A percentile compares a stretch with the other conserved stretches of the same genome.
Evolutionary conservation across 345 rosid genomes (phyloP).

Genomic region (Brassica napus): DNA sequence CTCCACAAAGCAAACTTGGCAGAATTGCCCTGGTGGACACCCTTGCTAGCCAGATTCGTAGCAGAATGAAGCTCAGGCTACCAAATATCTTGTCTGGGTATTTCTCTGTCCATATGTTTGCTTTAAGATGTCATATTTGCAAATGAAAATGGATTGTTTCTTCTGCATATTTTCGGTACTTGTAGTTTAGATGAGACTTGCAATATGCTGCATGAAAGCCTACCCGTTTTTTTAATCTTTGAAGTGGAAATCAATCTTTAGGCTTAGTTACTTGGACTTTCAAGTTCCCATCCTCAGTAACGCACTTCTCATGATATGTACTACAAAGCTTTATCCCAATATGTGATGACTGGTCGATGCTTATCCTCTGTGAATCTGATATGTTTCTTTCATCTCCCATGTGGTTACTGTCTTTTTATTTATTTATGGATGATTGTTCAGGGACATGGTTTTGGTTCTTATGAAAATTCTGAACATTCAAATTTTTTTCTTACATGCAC

Average conservation of each 20-base stretch:
- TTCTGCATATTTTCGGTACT: not conserved
- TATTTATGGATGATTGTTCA: slow-evolving; percentile 17
- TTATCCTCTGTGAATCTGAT: slow-evolving; percentile 8
- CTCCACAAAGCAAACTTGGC: not conserved
- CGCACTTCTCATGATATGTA: slow-evolving; percentile 19
- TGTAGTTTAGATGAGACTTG: slow-evolving; percentile 9
- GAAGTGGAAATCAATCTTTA: slow-evolving; percentile 19
- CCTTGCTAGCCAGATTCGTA: slow-evolving; percentile 1
- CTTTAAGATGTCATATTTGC: slow-evolving; percentile 9
- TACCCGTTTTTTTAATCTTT: slow-evolving; percentile 2
- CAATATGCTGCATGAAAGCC: slow-evolving; percentile 13
- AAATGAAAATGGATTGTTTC: slow-evolving; percentile 17
- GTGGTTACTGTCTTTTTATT: slow-evolving; percentile 9
- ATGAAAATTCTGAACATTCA: slow-evolving; percentile 42
- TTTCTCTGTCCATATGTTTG: slow-evolving; percentile 48
- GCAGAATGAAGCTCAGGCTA: slow-evolving; percentile 3
- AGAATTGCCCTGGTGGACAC: not conserved
- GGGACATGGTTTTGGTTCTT: slow-evolving; percentile 17
- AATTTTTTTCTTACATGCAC: slow-evolving; percentile 68
- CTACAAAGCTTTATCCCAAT: slow-evolving; percentile 6
- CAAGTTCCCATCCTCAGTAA: not conserved
- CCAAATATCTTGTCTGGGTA: slow-evolving; percentile 38
- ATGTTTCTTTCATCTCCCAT: slow-evolving; percentile 22
- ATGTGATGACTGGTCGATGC: slow-evolving; percentile 5
- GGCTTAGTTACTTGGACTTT: slow-evolving; percentile 25